A percentile compares a stretch with the other conserved stretches of the same genome.
phyloP scores from a whole-genome alignment of 345 rosid species.

The Arabidopsis suecica region DNA sequence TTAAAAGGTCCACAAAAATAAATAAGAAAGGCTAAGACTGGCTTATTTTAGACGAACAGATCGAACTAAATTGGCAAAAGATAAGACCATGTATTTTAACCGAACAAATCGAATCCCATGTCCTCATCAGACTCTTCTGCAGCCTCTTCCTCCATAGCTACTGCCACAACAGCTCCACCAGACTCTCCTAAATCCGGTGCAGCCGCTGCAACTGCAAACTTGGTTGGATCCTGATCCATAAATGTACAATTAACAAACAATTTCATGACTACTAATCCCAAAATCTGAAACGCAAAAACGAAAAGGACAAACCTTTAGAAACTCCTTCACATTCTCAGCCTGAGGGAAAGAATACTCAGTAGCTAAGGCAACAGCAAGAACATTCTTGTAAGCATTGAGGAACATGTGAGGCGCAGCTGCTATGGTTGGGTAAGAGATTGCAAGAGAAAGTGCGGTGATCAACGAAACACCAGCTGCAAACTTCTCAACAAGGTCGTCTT shows the following conservation, averaged over 20 bases:
- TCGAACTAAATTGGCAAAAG: slow-evolving; percentile 42
- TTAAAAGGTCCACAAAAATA: not conserved
- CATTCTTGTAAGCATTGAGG: slow-evolving; percentile 87
- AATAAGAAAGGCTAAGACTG: not conserved
- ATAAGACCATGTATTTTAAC: slow-evolving; percentile 38
- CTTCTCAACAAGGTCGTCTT: slow-evolving; percentile 77
- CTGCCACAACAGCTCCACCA: slow-evolving; percentile 50
- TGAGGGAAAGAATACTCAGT: slow-evolving; percentile 80
- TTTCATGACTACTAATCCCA: slow-evolving; percentile 1
- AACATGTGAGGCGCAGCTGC: slow-evolving; percentile 96
- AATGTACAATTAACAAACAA: not conserved
- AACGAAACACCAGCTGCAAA: slow-evolving; percentile 80
- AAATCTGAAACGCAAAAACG: not conserved
- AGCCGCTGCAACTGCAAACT: slow-evolving; percentile 65
- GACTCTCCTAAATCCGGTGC: slow-evolving; percentile 43
- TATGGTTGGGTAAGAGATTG: slow-evolving; percentile 83
- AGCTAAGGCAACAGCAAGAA: slow-evolving; percentile 67
- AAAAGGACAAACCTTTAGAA: slow-evolving; percentile 55
- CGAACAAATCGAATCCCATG: slow-evolving; percentile 86
- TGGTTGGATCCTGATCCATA: slow-evolving; percentile 72
- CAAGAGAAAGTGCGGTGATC: slow-evolving; percentile 71
- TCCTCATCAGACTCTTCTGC: slow-evolving; percentile 90
- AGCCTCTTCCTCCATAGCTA: slow-evolving; percentile 73
- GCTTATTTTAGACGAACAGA: slow-evolving; percentile 58
- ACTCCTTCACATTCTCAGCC: slow-evolving; percentile 90